A percentile compares a stretch with the other conserved stretches of the same genome.
These are phyloP conservation scores for Gyrodon lividus DNA, from an alignment of 768 basidiomycete genomes.

Conservation along the genomic window DNA sequence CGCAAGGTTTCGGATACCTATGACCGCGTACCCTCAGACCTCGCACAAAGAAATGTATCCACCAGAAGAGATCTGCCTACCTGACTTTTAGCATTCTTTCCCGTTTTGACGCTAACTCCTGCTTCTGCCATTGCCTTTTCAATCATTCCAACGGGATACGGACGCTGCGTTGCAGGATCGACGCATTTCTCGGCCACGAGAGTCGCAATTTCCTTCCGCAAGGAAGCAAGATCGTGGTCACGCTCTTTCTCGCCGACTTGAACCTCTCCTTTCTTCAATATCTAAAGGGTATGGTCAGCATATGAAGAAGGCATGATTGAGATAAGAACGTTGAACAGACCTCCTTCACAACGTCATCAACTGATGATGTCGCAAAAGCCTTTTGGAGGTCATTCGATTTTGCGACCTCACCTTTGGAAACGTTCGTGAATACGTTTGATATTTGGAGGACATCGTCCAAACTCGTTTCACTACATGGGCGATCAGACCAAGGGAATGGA, in stretches of 20 bases:
- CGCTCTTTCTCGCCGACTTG: slow-evolving; percentile 98
- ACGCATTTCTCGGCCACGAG: slow-evolving; percentile 95
- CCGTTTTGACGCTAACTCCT: slow-evolving; percentile 85
- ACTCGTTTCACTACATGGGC: slow-evolving; percentile 70
- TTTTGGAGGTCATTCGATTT: slow-evolving; percentile 89
- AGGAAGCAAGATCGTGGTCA: slow-evolving; percentile 79
- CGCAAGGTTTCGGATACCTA: slow-evolving; percentile 93
- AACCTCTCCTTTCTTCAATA: slow-evolving; percentile 92
- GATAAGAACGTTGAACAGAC: slow-evolving; percentile 39
- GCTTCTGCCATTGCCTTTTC: slow-evolving; percentile 98
- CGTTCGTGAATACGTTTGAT: slow-evolving; percentile 92
- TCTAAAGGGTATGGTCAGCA: slow-evolving; percentile 45
- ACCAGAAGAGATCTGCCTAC: slow-evolving; percentile 36
- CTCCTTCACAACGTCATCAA: slow-evolving; percentile 77
- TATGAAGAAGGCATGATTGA: background rate
- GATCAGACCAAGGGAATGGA: background rate
- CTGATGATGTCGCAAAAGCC: slow-evolving; percentile 78
- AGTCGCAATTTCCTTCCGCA: slow-evolving; percentile 89
- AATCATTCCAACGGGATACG: slow-evolving; percentile 93
- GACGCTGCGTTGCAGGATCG: slow-evolving; percentile 84
- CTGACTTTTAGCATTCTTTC: slow-evolving; percentile 94
- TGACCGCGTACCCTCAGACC: background rate
- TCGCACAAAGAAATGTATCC: background rate
- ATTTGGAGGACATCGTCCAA: slow-evolving; percentile 96
- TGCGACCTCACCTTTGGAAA: slow-evolving; percentile 93